phyloP scores from a whole-genome alignment of 352 stramenopile species.

The Plasmopara halstedii region DNA sequence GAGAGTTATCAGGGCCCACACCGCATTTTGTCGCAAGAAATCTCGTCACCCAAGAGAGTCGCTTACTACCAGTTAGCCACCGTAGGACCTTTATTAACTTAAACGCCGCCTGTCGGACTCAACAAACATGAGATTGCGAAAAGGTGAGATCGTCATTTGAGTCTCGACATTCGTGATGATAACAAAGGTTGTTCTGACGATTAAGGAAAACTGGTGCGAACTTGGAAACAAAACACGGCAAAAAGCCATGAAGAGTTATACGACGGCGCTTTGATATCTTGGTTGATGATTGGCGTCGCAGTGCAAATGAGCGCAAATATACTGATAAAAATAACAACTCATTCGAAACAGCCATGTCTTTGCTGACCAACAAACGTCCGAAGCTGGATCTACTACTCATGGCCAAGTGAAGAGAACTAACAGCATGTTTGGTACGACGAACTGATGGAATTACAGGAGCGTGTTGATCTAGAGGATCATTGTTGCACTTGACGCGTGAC shows the following conservation, averaged over 20 bases:
- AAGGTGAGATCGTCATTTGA: no score
- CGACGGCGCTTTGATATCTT: slow-evolving; percentile 64
- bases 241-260: slow-evolving; percentile 77
- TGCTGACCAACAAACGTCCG: slow-evolving; percentile 6
- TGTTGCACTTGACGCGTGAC: slow-evolving; percentile 51
- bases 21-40: slow-evolving; percentile 64
- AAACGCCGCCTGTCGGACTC: slow-evolving; percentile 20
- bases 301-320: slow-evolving; percentile 28
- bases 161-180: no score
- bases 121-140: slow-evolving; percentile 49
- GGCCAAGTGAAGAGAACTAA: slow-evolving; percentile 56
- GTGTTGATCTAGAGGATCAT: slow-evolving; percentile 62
- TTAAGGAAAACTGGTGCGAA: slow-evolving; percentile 66
- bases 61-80: slow-evolving; percentile 70
- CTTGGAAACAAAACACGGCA: slow-evolving; percentile 61
- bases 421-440: slow-evolving; percentile 49
- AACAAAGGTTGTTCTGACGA: slow-evolving; percentile 33
- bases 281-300: slow-evolving; percentile 75
- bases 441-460: slow-evolving; percentile 61
- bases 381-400: slow-evolving; percentile 12
- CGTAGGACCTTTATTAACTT: no score
- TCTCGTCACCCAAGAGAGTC: slow-evolving; percentile 65
- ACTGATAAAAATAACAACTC: slow-evolving; percentile 2
- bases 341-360: slow-evolving; percentile 11
- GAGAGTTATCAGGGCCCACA: slow-evolving; percentile 81